phyloP scores from a whole-genome alignment of 768 basidiomycete genomes.

The Lactarius quietus region DNA sequence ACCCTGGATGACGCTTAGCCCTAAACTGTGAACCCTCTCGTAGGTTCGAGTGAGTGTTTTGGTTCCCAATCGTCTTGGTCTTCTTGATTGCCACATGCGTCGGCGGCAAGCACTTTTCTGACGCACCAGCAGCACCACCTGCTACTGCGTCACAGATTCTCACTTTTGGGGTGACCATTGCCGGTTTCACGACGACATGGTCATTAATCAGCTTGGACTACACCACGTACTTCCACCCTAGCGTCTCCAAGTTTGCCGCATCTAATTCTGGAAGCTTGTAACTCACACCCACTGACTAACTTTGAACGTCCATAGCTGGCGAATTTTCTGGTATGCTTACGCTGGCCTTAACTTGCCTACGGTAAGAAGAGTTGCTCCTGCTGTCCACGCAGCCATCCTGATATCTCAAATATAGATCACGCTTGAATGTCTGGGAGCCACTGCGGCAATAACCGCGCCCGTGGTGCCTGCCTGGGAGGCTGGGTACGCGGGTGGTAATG shows the following conservation, averaged over 20 bases:
- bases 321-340: constrained; percentile 63
- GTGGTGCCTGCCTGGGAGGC: constrained; percentile 52
- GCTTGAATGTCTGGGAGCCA: constrained; percentile 61
- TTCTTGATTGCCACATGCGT: constrained; percentile 72
- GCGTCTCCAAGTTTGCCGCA: constrained; percentile 49
- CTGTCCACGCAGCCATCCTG: constrained; percentile 15
- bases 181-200: constrained; percentile 70
- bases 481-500: constrained; percentile 50
- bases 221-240: constrained; percentile 61
- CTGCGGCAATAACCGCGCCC: constrained; percentile 57
- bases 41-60: constrained; percentile 72
- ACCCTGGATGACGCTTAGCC: background rate
- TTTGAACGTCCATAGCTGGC: constrained; percentile 40
- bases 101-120: too few species aligned
- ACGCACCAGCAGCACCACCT: too few species aligned
- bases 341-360: constrained; percentile 62
- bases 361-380: constrained; percentile 36
- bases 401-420: constrained; percentile 30
- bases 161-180: too few species aligned
- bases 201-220: constrained; percentile 66
- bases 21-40: background rate
- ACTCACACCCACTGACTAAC: background rate
- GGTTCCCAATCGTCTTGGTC: constrained; percentile 77
- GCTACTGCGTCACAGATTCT: too few species aligned
- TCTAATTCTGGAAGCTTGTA: background rate